Evolutionary conservation across 1,284 basidiomycete genomes (phyloP).

Genomic region (Tetrapyrgos nigripes): DNA sequence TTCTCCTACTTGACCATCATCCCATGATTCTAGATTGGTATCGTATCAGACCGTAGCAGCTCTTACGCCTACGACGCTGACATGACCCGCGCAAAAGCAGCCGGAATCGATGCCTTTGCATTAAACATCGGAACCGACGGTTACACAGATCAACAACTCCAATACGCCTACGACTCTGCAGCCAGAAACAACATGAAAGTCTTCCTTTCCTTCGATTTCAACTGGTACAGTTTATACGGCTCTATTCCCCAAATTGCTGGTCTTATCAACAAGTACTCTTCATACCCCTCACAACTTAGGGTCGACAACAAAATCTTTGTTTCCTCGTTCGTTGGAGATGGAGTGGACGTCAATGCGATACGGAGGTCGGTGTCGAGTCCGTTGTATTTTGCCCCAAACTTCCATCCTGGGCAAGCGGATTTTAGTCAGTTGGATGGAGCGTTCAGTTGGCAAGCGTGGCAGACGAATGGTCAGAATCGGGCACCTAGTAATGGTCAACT

Average conservation of each 20-base stretch:
- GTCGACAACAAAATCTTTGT: not conserved
- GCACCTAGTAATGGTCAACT: not conserved
- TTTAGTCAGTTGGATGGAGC: constrained; percentile 1
- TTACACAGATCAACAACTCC: too few species aligned
- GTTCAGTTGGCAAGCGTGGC: constrained; percentile 2
- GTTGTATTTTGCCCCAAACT: constrained; percentile 5
- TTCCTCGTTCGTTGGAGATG: constrained; percentile 1
- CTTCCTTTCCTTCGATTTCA: too few species aligned
- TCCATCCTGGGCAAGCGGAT: not conserved
- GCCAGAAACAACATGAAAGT: too few species aligned
- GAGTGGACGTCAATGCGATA: not conserved
- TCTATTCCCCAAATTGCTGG: too few species aligned
- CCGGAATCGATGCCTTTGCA: constrained; percentile 6
- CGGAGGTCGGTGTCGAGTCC: not conserved
- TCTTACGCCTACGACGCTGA: constrained; percentile 6
- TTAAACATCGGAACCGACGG: too few species aligned
- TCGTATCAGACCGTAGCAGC: too few species aligned
- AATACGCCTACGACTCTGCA: too few species aligned
- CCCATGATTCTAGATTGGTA: too few species aligned
- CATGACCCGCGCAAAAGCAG: not conserved
- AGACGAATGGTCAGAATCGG: not conserved
- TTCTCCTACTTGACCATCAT: not conserved
- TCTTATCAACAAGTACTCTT: not conserved
- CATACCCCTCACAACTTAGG: not conserved
- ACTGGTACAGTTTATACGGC: too few species aligned